Evolutionary conservation across 2,329 filamentous ascomycete genomes (phyloP).

Genomic region (Coleophoma cylindrospora): DNA sequence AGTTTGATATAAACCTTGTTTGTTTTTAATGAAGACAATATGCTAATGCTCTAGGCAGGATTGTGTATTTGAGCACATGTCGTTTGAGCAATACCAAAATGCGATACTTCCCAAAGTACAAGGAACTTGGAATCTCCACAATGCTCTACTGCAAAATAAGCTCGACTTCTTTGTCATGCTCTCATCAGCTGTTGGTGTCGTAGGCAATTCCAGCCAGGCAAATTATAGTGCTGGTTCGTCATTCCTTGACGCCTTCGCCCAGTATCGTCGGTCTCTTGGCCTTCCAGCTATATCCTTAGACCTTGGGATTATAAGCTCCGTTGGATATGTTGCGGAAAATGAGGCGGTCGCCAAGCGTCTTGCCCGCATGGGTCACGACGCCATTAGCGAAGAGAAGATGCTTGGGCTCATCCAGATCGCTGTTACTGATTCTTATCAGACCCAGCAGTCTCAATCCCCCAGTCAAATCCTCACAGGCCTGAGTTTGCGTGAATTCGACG

Average conservation of each 20-base stretch:
- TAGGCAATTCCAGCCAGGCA: background rate
- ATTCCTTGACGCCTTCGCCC: background rate
- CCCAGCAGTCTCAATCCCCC: constrained; percentile 3
- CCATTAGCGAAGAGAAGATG: constrained; percentile 2
- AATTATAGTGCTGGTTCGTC: background rate
- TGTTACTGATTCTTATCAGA: constrained; percentile 19
- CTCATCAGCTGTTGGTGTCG: background rate
- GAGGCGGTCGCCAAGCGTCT: background rate
- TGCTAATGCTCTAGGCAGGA: constrained; percentile 14
- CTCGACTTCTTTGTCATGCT: background rate
- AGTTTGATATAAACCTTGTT: constrained; percentile 27
- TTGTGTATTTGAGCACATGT: constrained; percentile 11
- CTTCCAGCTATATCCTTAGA: background rate
- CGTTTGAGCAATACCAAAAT: constrained; percentile 1
- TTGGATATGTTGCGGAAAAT: background rate
- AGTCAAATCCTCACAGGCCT: background rate
- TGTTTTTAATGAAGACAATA: constrained; percentile 6
- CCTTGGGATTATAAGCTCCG: background rate
- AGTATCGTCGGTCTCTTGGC: background rate
- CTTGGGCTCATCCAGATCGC: constrained; percentile 24
- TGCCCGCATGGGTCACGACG: background rate
- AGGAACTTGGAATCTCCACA: constrained; percentile 5
- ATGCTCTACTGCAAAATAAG: constrained; percentile 4
- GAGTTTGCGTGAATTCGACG: background rate
- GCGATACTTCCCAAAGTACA: constrained; percentile 1